Percentiles rank a stretch among this genome's conserved stretches.
These are phyloP conservation scores for Clohesyomyces aquaticus DNA, from an alignment of 495 filamentous ascomycete species.

Conservation along the genomic window DNA sequence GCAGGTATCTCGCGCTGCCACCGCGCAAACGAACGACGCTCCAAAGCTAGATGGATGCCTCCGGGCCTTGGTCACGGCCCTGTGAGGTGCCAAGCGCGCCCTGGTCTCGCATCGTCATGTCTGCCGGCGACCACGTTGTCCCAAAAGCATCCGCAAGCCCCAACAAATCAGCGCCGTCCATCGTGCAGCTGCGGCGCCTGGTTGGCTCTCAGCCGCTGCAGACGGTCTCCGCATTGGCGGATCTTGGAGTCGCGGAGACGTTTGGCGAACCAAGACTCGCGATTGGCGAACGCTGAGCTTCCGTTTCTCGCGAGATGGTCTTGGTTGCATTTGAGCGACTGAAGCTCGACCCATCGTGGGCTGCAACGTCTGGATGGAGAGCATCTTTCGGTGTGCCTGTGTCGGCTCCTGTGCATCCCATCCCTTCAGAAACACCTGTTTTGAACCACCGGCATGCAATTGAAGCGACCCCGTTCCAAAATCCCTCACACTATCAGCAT, in stretches of 20 bases:
- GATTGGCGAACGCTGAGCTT: constrained; percentile 15
- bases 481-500: constrained; percentile 7
- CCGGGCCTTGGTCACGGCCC: constrained; percentile 28
- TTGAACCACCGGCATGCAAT: too few species aligned
- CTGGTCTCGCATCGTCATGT: constrained; percentile 14
- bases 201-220: constrained; percentile 12
- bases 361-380: constrained; percentile 14
- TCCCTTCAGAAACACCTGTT: too few species aligned
- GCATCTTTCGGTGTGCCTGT: too few species aligned
- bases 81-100: not conserved
- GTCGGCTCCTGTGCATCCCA: too few species aligned
- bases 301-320: constrained; percentile 3
- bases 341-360: constrained; percentile 3
- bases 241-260: too few species aligned
- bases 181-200: constrained; percentile 8
- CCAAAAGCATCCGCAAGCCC: not conserved
- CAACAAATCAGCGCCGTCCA: constrained; percentile 13
- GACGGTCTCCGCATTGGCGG: not conserved
- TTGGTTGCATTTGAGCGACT: constrained; percentile 17
- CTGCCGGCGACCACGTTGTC: constrained; percentile 3
- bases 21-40: too few species aligned
- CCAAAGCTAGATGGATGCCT: constrained; percentile 8
- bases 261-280: not conserved
- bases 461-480: constrained; percentile 1
- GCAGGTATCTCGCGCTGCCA: too few species aligned